A percentile compares a stretch with the other conserved stretches of the same genome.
Evolutionary conservation across 768 basidiomycete species (phyloP).

Genomic region (Porphyrellus cyaneotinctus): DNA sequence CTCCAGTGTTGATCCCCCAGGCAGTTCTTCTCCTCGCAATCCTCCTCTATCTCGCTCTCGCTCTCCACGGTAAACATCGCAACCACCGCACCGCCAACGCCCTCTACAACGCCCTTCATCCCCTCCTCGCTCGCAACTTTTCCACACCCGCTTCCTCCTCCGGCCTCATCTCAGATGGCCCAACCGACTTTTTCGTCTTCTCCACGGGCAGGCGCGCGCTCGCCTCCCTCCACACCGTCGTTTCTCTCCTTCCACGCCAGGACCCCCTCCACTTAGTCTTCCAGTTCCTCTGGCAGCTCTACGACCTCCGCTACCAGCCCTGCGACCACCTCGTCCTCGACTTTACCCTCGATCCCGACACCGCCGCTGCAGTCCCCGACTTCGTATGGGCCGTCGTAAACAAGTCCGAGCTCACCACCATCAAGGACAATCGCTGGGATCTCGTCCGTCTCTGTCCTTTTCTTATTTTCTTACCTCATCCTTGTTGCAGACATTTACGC

Average conservation of each 20-base stretch:
- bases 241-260: conserved; percentile 78
- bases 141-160: conserved; percentile 52
- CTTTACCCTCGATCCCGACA: conserved; percentile 57
- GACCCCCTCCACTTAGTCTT: conserved; percentile 67
- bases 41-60: conserved; percentile 52
- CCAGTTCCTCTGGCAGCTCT: conserved; percentile 57
- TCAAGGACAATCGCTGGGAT: conserved; percentile 80
- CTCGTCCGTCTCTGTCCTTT: conserved; percentile 51
- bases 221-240: conserved; percentile 72
- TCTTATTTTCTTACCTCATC: not conserved
- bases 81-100: conserved; percentile 60
- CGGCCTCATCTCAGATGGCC: conserved; percentile 61
- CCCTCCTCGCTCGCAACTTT: conserved; percentile 69
- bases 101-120: conserved; percentile 61
- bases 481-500: conserved; percentile 70
- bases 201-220: conserved; percentile 82
- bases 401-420: conserved; percentile 69
- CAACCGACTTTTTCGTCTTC: conserved; percentile 79
- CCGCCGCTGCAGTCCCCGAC: conserved; percentile 43
- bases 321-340: conserved; percentile 72
- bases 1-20: conserved; percentile 64
- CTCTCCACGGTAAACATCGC: conserved; percentile 53
- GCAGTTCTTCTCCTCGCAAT: conserved; percentile 49
- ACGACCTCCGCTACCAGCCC: conserved; percentile 72
- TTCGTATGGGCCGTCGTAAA: conserved; percentile 83